Conservation (phyloP, 2,329 filamentous ascomycete genomes). For the Fusarium goolgardi region DNA sequence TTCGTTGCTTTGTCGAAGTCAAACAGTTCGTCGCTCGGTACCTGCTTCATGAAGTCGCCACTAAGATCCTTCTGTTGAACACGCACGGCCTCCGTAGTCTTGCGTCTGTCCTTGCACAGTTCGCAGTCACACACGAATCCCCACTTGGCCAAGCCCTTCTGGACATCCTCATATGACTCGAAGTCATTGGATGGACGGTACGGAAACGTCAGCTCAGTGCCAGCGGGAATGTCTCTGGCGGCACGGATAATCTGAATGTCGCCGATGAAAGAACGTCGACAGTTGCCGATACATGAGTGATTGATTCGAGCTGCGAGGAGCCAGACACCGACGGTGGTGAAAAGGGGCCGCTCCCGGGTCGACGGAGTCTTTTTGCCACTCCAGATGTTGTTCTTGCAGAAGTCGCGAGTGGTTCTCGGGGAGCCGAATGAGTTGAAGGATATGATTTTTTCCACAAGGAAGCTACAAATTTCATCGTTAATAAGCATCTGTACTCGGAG, state of each 20-base stretch:
- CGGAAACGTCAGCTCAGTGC: conserved; percentile 59
- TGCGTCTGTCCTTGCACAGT: conserved; percentile 48
- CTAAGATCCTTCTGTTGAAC: not conserved
- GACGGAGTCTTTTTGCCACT: not conserved
- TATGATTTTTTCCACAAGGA: conserved; percentile 58
- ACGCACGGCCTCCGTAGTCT: not conserved
- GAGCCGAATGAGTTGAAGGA: conserved; percentile 58
- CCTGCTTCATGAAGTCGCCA: not conserved
- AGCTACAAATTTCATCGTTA: conserved; percentile 47
- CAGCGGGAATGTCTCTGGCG: conserved; percentile 53
- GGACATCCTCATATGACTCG: conserved; percentile 43
- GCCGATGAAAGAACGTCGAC: conserved; percentile 62
- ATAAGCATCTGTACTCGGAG: fast-evolving
- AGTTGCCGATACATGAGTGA: conserved; percentile 63
- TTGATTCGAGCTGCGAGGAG: conserved; percentile 62
- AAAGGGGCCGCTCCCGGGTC: not conserved
- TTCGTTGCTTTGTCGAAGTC: not conserved
- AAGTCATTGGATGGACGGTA: conserved; percentile 52
- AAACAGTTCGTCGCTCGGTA: not conserved
- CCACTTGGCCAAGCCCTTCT: conserved; percentile 52
- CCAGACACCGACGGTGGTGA: conserved; percentile 59
- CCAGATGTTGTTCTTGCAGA: not conserved
- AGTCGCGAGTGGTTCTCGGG: conserved; percentile 40
- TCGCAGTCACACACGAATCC: conserved; percentile 57
- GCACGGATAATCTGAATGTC: conserved; percentile 66